phyloP scores from a whole-genome alignment of 441 rosid genomes.

The Omphalea diandra region DNA sequence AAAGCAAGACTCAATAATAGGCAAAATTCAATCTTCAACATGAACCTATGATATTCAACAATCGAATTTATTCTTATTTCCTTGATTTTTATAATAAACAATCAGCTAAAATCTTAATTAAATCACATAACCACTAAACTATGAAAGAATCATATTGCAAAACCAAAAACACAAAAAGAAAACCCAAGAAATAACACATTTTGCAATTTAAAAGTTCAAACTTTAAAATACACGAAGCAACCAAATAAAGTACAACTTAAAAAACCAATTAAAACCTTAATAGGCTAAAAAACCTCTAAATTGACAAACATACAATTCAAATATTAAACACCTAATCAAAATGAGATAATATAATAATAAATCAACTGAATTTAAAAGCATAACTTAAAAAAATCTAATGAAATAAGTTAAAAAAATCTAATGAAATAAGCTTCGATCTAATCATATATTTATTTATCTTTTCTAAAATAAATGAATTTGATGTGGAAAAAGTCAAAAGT shows the following conservation, averaged over 20 bases:
- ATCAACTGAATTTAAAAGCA: neutral
- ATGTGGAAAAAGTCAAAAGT: slow-evolving; percentile 42
- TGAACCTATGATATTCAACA: slow-evolving; percentile 5
- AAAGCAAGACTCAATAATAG: neutral
- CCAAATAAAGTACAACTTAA: slow-evolving; percentile 12
- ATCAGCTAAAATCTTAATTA: neutral
- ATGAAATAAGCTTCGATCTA: slow-evolving; percentile 29
- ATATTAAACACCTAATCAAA: neutral
- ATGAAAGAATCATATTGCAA: slow-evolving; percentile 4
- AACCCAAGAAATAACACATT: neutral
- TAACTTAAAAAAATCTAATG: neutral
- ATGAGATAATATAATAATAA: neutral
- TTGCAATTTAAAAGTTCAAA: neutral
- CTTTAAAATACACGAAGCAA: neutral
- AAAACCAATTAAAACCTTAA: neutral
- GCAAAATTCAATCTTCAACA: slow-evolving; percentile 5
- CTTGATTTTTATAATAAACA: neutral
- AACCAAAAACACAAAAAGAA: neutral
- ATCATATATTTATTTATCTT: neutral
- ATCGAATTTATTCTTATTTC: neutral
- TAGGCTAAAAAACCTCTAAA: neutral
- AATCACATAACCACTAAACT: neutral
- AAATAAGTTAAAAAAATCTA: no score
- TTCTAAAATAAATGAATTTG: neutral
- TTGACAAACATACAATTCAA: neutral